A percentile compares a stretch with the other conserved stretches of the same genome.
These are phyloP conservation scores for Fusarium stilboides DNA, from an alignment of 2,329 filamentous ascomycete genomes.

Conservation along the genomic window DNA sequence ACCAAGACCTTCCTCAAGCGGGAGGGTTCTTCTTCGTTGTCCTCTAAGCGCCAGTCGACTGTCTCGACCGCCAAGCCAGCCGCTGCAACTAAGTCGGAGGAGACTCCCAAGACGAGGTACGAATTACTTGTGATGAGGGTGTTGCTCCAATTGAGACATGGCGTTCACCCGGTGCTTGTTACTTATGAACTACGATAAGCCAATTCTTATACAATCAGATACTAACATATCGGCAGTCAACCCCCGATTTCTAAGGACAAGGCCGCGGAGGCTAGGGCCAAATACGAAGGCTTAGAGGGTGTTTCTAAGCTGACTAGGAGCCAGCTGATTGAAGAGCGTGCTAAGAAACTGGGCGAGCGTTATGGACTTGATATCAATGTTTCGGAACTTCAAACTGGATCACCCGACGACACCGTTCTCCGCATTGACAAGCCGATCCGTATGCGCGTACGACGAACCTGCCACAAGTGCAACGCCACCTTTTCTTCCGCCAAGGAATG, in stretches of 20 bases:
- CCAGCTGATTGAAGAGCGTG: conserved; percentile 70
- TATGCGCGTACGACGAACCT: conserved; percentile 83
- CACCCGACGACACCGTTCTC: conserved; percentile 68
- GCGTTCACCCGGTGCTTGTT: background rate
- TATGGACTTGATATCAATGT: conserved; percentile 71
- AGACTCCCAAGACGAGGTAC: conserved; percentile 49
- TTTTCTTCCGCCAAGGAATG: conserved; percentile 84
- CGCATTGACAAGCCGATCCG: conserved; percentile 83
- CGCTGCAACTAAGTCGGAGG: conserved; percentile 42
- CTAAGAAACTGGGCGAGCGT: conserved; percentile 68
- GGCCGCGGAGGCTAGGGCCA: conserved; percentile 47
- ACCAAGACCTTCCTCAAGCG: conserved; percentile 66
- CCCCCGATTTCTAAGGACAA: conserved; percentile 34
- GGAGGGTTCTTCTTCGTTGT: conserved; percentile 51
- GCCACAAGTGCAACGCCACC: conserved; percentile 83
- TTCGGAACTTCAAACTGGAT: conserved; percentile 66
- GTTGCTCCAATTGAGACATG: background rate
- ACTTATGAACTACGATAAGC: background rate
- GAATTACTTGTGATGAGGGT: conserved; percentile 14
- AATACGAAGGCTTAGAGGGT: conserved; percentile 52
- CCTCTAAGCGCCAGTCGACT: conserved; percentile 50
- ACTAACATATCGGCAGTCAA: conserved; percentile 40
- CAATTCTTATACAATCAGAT: background rate
- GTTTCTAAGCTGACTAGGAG: conserved; percentile 62
- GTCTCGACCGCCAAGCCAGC: conserved; percentile 41